phyloP scores from a whole-genome alignment of 352 stramenopile species.

The Phytophthora podocarpi region DNA sequence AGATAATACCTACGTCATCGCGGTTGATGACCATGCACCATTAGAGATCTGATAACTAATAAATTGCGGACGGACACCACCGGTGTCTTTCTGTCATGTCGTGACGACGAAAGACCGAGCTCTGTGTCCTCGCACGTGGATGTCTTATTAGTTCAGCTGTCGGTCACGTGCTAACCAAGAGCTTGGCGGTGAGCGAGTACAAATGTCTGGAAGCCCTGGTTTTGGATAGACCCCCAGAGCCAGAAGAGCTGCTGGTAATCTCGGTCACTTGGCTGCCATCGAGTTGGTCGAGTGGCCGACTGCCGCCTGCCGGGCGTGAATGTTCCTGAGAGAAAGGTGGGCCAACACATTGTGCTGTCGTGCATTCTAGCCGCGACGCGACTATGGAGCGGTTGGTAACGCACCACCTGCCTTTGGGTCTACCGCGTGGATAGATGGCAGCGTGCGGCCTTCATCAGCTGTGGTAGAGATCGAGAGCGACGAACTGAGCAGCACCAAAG shows the following conservation, averaged over 20 bases:
- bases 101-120: background rate
- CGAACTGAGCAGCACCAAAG: background rate
- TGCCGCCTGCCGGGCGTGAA: slow-evolving; percentile 26
- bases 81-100: background rate
- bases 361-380: slow-evolving; percentile 15
- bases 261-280: slow-evolving; percentile 13
- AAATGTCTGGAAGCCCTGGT: slow-evolving; percentile 14
- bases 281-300: background rate
- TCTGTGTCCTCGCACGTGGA: slow-evolving; percentile 23
- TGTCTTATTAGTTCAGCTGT: slow-evolving; percentile 33
- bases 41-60: slow-evolving; percentile 23
- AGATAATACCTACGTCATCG: slow-evolving; percentile 53
- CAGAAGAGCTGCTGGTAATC: slow-evolving; percentile 26
- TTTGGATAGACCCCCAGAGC: slow-evolving; percentile 21
- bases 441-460: background rate
- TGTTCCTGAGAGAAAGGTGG: slow-evolving; percentile 34
- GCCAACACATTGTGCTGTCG: slow-evolving; percentile 21
- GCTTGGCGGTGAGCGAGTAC: slow-evolving; percentile 7
- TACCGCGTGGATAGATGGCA: slow-evolving; percentile 7
- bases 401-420: slow-evolving; percentile 20
- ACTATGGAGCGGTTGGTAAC: slow-evolving; percentile 28
- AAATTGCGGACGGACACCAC: background rate
- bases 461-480: slow-evolving; percentile 13
- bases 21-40: slow-evolving; percentile 30
- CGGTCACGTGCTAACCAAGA: slow-evolving; percentile 11